These are phyloP conservation scores for Clonostachys sp. DNA, from an alignment of 2,329 filamentous ascomycete genomes.

Conservation along the genomic window DNA sequence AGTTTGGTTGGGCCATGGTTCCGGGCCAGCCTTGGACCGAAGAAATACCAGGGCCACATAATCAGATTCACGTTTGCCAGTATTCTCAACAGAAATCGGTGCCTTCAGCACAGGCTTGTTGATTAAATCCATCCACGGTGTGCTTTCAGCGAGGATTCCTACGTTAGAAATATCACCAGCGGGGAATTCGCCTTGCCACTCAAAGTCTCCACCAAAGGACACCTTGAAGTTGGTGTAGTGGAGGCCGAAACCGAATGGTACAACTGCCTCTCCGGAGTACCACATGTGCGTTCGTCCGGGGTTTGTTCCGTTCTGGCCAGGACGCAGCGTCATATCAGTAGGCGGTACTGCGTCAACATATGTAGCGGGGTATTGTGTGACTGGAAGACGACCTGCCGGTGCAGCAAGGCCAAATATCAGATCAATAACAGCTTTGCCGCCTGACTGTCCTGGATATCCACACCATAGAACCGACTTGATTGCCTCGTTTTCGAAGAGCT, in stretches of 20 bases:
- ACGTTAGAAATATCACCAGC: background rate
- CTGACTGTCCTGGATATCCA: conserved; percentile 56
- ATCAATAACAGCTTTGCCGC: conserved; percentile 49
- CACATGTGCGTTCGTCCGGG: conserved; percentile 56
- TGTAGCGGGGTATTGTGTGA: conserved; percentile 49
- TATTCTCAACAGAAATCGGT: conserved; percentile 40
- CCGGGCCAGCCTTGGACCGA: conserved; percentile 35
- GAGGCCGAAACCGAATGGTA: conserved; percentile 50
- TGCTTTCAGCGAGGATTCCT: background rate
- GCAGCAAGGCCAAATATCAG: conserved; percentile 43
- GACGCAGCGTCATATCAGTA: conserved; percentile 51
- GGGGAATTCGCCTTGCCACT: too few species aligned
- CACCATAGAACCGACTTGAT: conserved; percentile 51
- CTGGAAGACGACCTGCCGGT: conserved; percentile 48
- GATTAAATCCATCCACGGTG: conserved; percentile 31
- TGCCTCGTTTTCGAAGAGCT: conserved; percentile 7
- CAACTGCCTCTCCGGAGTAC: conserved; percentile 42
- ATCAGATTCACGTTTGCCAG: conserved; percentile 38
- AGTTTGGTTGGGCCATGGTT: conserved; percentile 46
- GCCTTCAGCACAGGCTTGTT: conserved; percentile 20
- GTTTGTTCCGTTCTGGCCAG: conserved; percentile 16
- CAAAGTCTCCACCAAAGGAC: background rate
- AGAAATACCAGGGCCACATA: conserved; percentile 48
- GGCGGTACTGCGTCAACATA: conserved; percentile 46
- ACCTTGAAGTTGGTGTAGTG: conserved; percentile 41